phyloP scores from a whole-genome alignment of 805 yeast species.

The Kodamaea kakaduensis region DNA sequence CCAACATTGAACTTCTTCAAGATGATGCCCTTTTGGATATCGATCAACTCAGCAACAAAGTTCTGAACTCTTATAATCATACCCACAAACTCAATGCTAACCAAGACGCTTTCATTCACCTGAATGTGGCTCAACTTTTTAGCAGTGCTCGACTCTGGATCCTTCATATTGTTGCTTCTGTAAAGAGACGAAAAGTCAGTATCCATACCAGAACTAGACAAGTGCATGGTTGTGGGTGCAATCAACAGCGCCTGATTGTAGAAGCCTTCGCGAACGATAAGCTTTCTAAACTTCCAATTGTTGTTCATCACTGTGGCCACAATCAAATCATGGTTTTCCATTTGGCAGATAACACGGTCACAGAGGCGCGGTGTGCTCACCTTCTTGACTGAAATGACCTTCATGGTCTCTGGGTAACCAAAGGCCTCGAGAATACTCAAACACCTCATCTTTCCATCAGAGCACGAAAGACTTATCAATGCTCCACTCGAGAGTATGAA shows the following conservation, averaged over 20 bases:
- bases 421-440: constrained; percentile 22
- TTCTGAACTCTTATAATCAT: constrained; percentile 62
- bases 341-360: constrained; percentile 61
- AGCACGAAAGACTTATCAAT: constrained; percentile 46
- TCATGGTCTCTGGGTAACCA: constrained; percentile 12
- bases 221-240: constrained; percentile 11
- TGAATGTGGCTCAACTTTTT: constrained; percentile 11
- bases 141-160: neutral
- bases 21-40: constrained; percentile 73
- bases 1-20: constrained; percentile 60
- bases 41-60: constrained; percentile 60
- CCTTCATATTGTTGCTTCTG: constrained; percentile 9
- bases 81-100: constrained; percentile 66
- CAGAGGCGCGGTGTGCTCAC: constrained; percentile 69
- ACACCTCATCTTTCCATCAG: constrained; percentile 40
- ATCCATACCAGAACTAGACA: constrained; percentile 10
- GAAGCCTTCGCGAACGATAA: constrained; percentile 43
- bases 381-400: constrained; percentile 49
- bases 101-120: constrained; percentile 39
- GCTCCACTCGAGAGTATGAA: constrained; percentile 51
- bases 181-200: constrained; percentile 15
- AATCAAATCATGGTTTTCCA: constrained; percentile 47
- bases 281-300: constrained; percentile 57
- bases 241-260: constrained; percentile 33
- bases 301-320: constrained; percentile 65